These are phyloP conservation scores for Clarireedia paspali DNA, from an alignment of 2,329 filamentous ascomycete species.

Conservation along the genomic window DNA sequence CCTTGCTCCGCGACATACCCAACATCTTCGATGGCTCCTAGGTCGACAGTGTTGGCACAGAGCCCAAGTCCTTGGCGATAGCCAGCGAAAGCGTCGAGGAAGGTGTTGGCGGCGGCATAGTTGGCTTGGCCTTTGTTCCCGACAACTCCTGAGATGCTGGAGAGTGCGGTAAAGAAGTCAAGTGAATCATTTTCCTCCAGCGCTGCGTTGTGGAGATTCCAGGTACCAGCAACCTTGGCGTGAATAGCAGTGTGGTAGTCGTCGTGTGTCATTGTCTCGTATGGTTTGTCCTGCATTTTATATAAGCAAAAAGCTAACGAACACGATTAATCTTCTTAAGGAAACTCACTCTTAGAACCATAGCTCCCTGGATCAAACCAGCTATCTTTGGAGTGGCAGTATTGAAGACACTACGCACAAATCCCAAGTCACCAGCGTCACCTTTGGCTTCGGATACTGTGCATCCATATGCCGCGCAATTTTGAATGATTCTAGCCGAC, in stretches of 20 bases:
- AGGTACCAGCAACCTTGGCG: slow-evolving; percentile 17
- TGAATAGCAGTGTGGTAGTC: slow-evolving; percentile 10
- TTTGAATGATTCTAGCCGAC: neutral
- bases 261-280: slow-evolving; percentile 11
- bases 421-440: neutral
- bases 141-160: slow-evolving; percentile 30
- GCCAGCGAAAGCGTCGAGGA: slow-evolving; percentile 30
- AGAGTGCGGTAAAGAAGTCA: slow-evolving; percentile 35
- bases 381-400: slow-evolving; percentile 8
- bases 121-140: slow-evolving; percentile 34
- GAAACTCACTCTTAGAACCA: slow-evolving; percentile 24
- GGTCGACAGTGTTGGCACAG: neutral
- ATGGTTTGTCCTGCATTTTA: neutral
- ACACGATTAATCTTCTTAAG: neutral
- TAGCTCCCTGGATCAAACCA: slow-evolving; percentile 29
- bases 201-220: slow-evolving; percentile 17
- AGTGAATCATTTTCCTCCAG: slow-evolving; percentile 24
- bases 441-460: neutral
- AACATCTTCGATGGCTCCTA: slow-evolving; percentile 25
- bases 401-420: slow-evolving; percentile 9
- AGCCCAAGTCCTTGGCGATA: neutral
- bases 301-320: neutral
- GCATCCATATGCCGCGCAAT: neutral
- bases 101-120: slow-evolving; percentile 44
- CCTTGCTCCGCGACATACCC: slow-evolving; percentile 23